Evolutionary conservation across 495 filamentous ascomycete genomes (phyloP), one percentile per base, ranked within the genome.

Genomic region (Collariella sp.): DNA sequence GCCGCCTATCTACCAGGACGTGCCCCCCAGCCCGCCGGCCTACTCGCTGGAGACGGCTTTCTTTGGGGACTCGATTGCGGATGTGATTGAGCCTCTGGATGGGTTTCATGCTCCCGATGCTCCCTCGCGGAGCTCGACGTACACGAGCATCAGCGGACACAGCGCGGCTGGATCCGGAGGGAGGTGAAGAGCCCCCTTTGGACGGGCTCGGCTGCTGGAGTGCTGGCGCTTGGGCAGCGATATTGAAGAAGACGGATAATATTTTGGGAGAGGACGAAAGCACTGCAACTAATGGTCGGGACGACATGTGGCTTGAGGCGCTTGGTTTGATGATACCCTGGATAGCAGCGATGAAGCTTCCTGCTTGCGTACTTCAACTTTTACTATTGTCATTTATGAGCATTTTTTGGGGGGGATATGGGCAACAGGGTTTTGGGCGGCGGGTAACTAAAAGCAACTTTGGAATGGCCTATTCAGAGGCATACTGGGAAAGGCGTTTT

Each of bases 1-100:
- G 67, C 93, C 93, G 34, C 93, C 93, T 0, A 81, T 91, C 62
- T 99, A 99, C 64, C 87, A 93, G 71, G 88, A 97, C 64, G 89
- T 99, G 24, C 91, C 91, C 0, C 83, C 82, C 7, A 88, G 85
- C 42, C 93, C 93, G 31, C 93, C 93, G 0, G 79, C 78, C 2
- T 97, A 98, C 57, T 63, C 62, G 11, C 57, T 66, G 29, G 69
- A 62, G 38, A 66, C 57, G 0, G 6, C 36, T 7, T 20, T 59
- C 7, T 23, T 23, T 4, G 46, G 52, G 5, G 62, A 62, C 34
- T 53, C 55, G 6, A 64, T 66, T 15, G 56, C 49, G 2, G 67
- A 68, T 46, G 16, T 58, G 2, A 51, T 70, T 31, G 61, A 65
- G 50, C 55, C 64, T 10, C 51, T 68, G 23, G 67, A 66, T 26